Conservation (phyloP, 2,329 filamentous ascomycete genomes). For the Cladosporium sphaerospermum region DNA sequence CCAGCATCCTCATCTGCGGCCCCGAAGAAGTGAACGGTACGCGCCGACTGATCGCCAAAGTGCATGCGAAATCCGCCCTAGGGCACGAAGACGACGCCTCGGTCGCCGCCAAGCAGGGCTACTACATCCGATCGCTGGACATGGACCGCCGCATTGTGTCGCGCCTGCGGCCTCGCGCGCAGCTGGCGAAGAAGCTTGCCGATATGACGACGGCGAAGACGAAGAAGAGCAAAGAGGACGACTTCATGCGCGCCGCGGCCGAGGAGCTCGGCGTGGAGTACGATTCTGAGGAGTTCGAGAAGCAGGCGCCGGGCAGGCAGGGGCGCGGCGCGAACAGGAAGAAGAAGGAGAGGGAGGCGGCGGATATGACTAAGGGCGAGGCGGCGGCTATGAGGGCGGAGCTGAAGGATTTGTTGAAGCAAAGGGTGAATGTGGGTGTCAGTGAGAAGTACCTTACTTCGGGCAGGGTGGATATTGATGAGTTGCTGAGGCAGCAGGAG, state of each 20-base stretch:
- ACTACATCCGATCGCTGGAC: conserved; percentile 73
- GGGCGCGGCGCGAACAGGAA: conserved; percentile 65
- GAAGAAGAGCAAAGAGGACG: conserved; percentile 74
- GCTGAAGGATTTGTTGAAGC: conserved; percentile 62
- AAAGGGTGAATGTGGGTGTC: conserved; percentile 78
- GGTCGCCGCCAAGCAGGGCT: conserved; percentile 45
- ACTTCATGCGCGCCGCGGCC: conserved; percentile 76
- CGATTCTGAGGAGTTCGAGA: conserved; percentile 76
- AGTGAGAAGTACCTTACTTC: conserved; percentile 79
- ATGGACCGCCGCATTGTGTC: conserved; percentile 73
- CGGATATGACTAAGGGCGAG: conserved; percentile 65
- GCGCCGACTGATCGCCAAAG: conserved; percentile 75
- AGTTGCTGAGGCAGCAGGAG: conserved; percentile 48
- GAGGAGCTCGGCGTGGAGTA: conserved; percentile 93
- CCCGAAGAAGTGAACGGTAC: conserved; percentile 87
- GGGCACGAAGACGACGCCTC: conserved; percentile 36
- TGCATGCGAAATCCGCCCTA: conserved; percentile 58
- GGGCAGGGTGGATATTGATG: conserved; percentile 75
- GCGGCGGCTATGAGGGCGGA: conserved; percentile 64
- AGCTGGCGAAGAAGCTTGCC: conserved; percentile 78
- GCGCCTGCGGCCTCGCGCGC: conserved; percentile 69
- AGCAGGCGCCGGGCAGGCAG: conserved; percentile 51
- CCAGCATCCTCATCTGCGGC: conserved; percentile 80
- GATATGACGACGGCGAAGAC: conserved; percentile 81
- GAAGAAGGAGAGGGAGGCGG: conserved; percentile 66